phyloP scores from a whole-genome alignment of 106 monocot genomes.

The Dactylorhiza incarnata region DNA sequence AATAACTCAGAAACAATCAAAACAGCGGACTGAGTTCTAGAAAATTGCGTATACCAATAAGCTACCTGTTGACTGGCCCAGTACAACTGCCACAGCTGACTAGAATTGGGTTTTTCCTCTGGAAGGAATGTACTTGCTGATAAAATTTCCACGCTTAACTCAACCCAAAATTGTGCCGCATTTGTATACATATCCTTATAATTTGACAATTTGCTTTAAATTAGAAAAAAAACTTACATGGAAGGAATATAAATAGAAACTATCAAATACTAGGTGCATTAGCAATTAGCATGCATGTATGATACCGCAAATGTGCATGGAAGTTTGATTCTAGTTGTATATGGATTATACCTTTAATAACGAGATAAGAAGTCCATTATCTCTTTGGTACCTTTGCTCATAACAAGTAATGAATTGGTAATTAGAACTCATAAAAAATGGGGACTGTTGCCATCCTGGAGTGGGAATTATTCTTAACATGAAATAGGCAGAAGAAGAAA shows the following conservation, averaged over 20 bases:
- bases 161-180: slow-evolving; percentile 95
- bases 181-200: slow-evolving; percentile 77
- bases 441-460: no score
- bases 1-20: no score
- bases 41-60: no score
- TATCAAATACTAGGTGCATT: neutral
- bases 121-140: slow-evolving; percentile 62
- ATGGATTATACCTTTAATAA: no score
- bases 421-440: no score
- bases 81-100: slow-evolving; percentile 85
- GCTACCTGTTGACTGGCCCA: slow-evolving; percentile 97
- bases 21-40: no score
- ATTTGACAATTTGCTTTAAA: slow-evolving; percentile 2
- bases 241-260: neutral
- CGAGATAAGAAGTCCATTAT: no score
- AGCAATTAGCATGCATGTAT: neutral
- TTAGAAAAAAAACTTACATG: neutral
- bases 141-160: slow-evolving; percentile 82
- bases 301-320: neutral
- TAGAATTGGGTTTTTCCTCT: slow-evolving; percentile 68
- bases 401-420: no score
- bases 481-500: no score
- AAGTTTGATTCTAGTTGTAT: no score
- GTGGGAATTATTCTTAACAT: no score
- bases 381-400: no score